phyloP scores from a whole-genome alignment of 164 flowering plant genomes.

The Vitis labrusca region DNA sequence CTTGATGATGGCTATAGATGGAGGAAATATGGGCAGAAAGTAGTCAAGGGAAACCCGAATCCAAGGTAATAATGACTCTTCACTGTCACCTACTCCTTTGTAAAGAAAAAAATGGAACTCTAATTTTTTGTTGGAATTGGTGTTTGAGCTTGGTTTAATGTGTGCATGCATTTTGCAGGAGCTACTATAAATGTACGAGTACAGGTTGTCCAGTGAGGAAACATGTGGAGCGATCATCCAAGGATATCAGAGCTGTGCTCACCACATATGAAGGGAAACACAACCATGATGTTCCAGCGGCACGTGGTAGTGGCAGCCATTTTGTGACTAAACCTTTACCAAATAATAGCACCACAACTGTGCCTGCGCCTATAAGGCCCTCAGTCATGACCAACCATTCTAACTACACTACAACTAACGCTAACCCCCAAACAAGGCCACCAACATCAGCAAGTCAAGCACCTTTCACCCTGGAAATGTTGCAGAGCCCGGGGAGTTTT shows the following conservation, averaged over 20 bases:
- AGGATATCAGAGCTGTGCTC: slow-evolving; percentile 77
- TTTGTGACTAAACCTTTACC: slow-evolving; percentile 30
- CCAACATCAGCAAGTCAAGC: slow-evolving; percentile 33
- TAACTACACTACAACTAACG: slow-evolving; percentile 10
- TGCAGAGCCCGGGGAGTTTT: slow-evolving; percentile 27
- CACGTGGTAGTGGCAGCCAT: slow-evolving; percentile 62
- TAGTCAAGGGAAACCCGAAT: slow-evolving; percentile 90
- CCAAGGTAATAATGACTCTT: slow-evolving; percentile 50
- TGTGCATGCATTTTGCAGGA: slow-evolving; percentile 37
- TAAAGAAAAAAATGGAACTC: no score
- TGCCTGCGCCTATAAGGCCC: slow-evolving; percentile 42
- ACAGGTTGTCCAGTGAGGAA: slow-evolving; percentile 79
- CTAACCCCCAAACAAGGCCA: slow-evolving; percentile 18
- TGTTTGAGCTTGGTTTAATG: no score
- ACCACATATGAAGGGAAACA: slow-evolving; percentile 93
- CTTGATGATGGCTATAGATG: slow-evolving; percentile 92
- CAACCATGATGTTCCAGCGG: slow-evolving; percentile 92
- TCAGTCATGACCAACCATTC: slow-evolving; percentile 19
- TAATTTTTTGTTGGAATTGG: no score
- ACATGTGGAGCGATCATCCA: slow-evolving; percentile 83
- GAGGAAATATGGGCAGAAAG: slow-evolving; percentile 97
- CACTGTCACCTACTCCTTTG: no score
- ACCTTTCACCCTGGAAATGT: slow-evolving; percentile 55
- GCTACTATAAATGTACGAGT: slow-evolving; percentile 86
- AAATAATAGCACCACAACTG: slow-evolving; percentile 9